A percentile compares a stretch with the other conserved stretches of the same genome.
Conservation (phyloP, 2,329 filamentous ascomycete species). For the Ambrosiella xylebori region DNA sequence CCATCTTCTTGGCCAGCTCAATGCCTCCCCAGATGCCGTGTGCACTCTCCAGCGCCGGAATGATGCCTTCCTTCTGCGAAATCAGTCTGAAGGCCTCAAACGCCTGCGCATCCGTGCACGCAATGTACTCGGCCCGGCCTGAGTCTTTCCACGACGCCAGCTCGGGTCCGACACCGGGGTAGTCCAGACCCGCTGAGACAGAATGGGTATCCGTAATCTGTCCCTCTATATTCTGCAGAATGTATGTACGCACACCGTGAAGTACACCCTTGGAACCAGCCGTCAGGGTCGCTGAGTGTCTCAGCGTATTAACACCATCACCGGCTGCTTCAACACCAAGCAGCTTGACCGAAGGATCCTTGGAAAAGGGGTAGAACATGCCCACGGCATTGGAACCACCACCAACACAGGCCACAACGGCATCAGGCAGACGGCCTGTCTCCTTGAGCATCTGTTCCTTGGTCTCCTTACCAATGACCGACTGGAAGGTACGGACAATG, state of each 20-base stretch:
- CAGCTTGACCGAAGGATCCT: slow-evolving; percentile 70
- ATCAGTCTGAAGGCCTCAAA: slow-evolving; percentile 75
- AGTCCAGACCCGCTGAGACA: slow-evolving; percentile 89
- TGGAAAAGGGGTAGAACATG: slow-evolving; percentile 95
- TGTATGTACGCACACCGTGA: slow-evolving; percentile 89
- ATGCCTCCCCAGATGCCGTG: slow-evolving; percentile 84
- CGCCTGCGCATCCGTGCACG: slow-evolving; percentile 80
- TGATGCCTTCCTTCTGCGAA: slow-evolving; percentile 84
- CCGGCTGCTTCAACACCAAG: slow-evolving; percentile 91
- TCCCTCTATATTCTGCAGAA: slow-evolving; percentile 80
- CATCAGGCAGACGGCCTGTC: slow-evolving; percentile 79
- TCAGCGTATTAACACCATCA: slow-evolving; percentile 69
- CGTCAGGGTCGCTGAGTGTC: slow-evolving; percentile 76
- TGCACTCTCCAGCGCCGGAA: slow-evolving; percentile 82
- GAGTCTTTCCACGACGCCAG: slow-evolving; percentile 85
- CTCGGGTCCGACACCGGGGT: slow-evolving; percentile 91
- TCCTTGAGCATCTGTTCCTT: slow-evolving; percentile 77
- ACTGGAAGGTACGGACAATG: slow-evolving; percentile 95
- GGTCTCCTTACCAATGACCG: slow-evolving; percentile 86
- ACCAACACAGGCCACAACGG: slow-evolving; percentile 90
- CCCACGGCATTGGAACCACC: slow-evolving; percentile 88
- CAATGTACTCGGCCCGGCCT: slow-evolving; percentile 70
- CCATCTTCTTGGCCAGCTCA: slow-evolving; percentile 83
- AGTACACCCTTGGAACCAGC: slow-evolving; percentile 82
- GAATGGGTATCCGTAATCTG: slow-evolving; percentile 94